Evolutionary conservation across 2,329 filamentous ascomycete species (phyloP).

Genomic region (Trichoderma afroharzianum): DNA sequence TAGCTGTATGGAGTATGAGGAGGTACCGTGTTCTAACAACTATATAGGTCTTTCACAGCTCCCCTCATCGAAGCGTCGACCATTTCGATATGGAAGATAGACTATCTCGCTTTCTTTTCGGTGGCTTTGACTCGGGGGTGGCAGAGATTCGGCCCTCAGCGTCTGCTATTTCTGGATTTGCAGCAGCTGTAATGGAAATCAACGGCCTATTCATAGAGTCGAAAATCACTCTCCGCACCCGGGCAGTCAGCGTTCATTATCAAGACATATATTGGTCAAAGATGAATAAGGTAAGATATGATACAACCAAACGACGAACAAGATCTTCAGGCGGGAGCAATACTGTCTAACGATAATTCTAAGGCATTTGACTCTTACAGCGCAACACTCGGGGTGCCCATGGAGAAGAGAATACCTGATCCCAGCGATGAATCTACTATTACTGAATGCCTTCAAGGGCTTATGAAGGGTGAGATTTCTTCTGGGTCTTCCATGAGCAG

Average conservation of each 20-base stretch:
- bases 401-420: conserved; percentile 15
- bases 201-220: conserved; percentile 18
- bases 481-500: neutral
- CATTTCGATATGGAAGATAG: conserved; percentile 17
- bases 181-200: conserved; percentile 14
- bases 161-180: conserved; percentile 12
- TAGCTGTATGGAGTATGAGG: neutral
- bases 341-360: neutral
- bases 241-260: conserved; percentile 12
- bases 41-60: conserved; percentile 13
- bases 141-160: conserved; percentile 3
- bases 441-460: neutral
- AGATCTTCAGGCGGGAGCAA: neutral
- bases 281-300: conserved; percentile 4
- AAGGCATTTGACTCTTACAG: conserved; percentile 15
- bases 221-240: conserved; percentile 14
- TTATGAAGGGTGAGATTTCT: neutral
- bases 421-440: neutral
- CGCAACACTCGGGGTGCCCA: conserved; percentile 14
- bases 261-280: neutral
- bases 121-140: neutral
- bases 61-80: conserved; percentile 9
- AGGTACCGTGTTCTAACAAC: neutral
- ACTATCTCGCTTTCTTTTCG: conserved; percentile 17
- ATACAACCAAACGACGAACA: neutral